These are phyloP conservation scores for Caryocar brasiliense DNA, from an alignment of 441 rosid species.

Conservation along the genomic window DNA sequence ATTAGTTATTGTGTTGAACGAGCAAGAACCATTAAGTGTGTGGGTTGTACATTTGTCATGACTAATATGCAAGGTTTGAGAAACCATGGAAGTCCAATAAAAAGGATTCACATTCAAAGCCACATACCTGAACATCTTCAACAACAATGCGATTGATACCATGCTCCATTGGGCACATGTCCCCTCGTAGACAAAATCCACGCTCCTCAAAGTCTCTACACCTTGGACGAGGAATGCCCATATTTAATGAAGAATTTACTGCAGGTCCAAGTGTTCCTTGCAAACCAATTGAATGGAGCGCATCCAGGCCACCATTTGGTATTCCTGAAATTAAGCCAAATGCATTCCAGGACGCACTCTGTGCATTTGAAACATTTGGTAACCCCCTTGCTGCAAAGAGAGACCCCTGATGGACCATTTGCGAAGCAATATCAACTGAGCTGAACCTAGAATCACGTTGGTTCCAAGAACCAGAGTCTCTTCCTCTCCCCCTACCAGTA, in stretches of 20 bases:
- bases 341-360: slow-evolving; percentile 60
- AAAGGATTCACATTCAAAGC: not conserved
- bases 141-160: slow-evolving; percentile 95
- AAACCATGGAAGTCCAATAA: not conserved
- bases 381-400: slow-evolving; percentile 72
- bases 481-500: slow-evolving; percentile 80
- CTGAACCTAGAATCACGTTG: slow-evolving; percentile 62
- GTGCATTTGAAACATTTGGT: slow-evolving; percentile 55
- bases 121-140: slow-evolving; percentile 92
- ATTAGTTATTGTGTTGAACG: too few species aligned
- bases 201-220: slow-evolving; percentile 99
- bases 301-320: slow-evolving; percentile 69
- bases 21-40: too few species aligned
- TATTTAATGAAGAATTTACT: slow-evolving; percentile 47
- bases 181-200: slow-evolving; percentile 97
- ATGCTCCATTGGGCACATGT: slow-evolving; percentile 99
- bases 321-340: slow-evolving; percentile 77
- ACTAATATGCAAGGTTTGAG: not conserved
- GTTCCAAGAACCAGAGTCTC: slow-evolving; percentile 64
- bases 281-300: slow-evolving; percentile 57
- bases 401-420: slow-evolving; percentile 55
- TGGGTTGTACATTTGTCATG: not conserved
- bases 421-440: slow-evolving; percentile 64
- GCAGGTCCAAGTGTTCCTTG: slow-evolving; percentile 71
- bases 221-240: slow-evolving; percentile 72